Evolutionary conservation across 2,329 filamentous ascomycete genomes (phyloP), one percentile per base, ranked within the genome.

Genomic region (Emmonsia crescens): DNA sequence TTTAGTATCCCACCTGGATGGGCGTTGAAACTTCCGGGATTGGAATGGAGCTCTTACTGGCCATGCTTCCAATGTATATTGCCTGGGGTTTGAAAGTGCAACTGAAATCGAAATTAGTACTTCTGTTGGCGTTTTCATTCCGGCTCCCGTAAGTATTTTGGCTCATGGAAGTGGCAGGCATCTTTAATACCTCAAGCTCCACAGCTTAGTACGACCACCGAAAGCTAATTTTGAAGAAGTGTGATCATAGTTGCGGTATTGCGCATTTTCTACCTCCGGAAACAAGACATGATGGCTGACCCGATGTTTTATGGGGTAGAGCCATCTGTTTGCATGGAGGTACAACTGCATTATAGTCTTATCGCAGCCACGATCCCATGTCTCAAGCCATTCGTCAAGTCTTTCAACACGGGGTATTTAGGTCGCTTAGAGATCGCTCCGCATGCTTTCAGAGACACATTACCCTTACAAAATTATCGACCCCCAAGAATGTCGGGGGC

Each of bases 331-430:
- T 64, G 57, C 36, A 48, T 66, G 52, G 64, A 66, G 59, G 40
- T 60, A 12, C 54, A 55, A 6, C 60, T 66, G 21, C 64, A 66
- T 40, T 66, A 63, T 46, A 59, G 60, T 21, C 46, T 66, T 36
- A 66, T 66, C 48, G 64, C 64, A 51, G 63, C 64, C 8, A 66
- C 63, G 29, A 66, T 66, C 44, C 63, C 64, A 21, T 64, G 63
- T 27, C 31, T 66, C 24, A 66, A 66, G 38, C 63, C 63, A 19
- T 66, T 66, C 58, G 56, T 66, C 12, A 66, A 66, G 52, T 57
- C 63, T 5, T 66, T 66, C 61, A 63, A 66, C 54, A 66, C 63
- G 16, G 64, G 64, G 16, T 63, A 42, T 38, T 63, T 66, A 48
- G 58, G 63, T n/a, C 19, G 24, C 61, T 5, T 33, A 60, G 33